Conservation (phyloP, 1,139 yeast species). For the Yamadazyma friedrichii region DNA sequence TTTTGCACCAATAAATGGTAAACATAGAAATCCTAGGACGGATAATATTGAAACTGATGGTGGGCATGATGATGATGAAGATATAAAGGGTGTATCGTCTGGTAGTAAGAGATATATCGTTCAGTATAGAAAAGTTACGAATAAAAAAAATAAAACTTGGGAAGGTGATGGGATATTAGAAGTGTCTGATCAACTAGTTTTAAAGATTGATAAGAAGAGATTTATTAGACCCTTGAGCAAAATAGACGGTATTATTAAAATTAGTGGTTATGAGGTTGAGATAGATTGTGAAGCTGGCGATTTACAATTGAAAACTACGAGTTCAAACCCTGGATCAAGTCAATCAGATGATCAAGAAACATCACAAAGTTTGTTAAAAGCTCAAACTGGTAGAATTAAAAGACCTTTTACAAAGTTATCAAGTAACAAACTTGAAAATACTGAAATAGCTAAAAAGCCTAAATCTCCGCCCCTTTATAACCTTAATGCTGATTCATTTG, state of each 20-base stretch:
- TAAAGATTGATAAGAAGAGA: constrained; percentile 13
- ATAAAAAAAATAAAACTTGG: constrained; percentile 89
- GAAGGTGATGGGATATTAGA: constrained; percentile 79
- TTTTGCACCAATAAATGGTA: neutral
- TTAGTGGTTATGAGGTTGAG: constrained; percentile 56
- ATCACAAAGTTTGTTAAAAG: neutral
- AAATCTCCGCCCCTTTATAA: neutral
- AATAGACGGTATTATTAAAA: constrained; percentile 40
- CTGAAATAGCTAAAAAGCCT: neutral
- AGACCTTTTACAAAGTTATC: constrained; percentile 8
- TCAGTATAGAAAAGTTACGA: constrained; percentile 70
- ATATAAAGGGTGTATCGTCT: neutral
- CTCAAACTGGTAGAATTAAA: neutral
- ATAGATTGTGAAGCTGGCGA: constrained; percentile 42
- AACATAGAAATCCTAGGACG: neutral
- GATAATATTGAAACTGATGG: neutral
- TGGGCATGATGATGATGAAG: neutral
- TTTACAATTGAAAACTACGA: neutral
- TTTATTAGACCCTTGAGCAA: constrained; percentile 15
- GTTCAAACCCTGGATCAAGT: neutral
- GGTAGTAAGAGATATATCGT: constrained; percentile 22
- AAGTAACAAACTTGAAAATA: constrained; percentile 2
- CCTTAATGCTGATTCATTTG: constrained; percentile 8
- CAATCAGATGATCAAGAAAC: neutral
- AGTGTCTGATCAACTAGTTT: constrained; percentile 10